Percentiles rank a stretch among this genome's conserved stretches.
These are phyloP conservation scores for Debaryomyces coudertii DNA, from an alignment of 1,139 yeast species.

Conservation along the genomic window DNA sequence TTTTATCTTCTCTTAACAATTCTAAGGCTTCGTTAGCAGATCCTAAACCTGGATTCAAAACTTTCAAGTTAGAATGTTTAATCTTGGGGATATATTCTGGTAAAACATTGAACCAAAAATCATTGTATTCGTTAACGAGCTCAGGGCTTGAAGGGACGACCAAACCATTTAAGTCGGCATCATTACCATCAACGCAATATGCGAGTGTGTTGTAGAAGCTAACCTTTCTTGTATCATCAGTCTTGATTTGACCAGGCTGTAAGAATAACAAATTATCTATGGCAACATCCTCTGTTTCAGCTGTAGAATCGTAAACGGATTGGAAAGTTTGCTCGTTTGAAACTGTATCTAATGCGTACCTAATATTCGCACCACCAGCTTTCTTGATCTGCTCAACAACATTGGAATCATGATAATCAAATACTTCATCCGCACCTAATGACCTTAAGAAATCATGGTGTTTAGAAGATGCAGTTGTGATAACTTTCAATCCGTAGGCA, in stretches of 20 bases:
- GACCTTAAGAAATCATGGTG: constrained; percentile 44
- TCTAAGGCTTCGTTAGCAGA: constrained; percentile 31
- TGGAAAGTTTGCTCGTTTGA: constrained; percentile 45
- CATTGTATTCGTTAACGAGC: constrained; percentile 18
- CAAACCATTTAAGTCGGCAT: constrained; percentile 21
- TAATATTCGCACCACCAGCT: constrained; percentile 43
- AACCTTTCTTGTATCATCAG: constrained; percentile 24
- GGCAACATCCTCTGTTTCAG: constrained; percentile 23
- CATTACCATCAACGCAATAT: constrained; percentile 38
- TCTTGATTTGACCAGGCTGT: constrained; percentile 19
- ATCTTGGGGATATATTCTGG: constrained; percentile 23
- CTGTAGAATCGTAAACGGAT: constrained; percentile 46
- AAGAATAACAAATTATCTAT: constrained; percentile 38
- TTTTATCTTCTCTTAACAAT: constrained; percentile 28
- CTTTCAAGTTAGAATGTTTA: constrained; percentile 26
- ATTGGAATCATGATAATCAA: constrained; percentile 62
- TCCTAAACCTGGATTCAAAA: constrained; percentile 30
- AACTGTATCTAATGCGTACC: constrained; percentile 61
- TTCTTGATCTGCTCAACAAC: constrained; percentile 52
- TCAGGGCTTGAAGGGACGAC: constrained; percentile 24
- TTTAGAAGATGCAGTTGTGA: constrained; percentile 54
- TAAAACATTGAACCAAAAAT: constrained; percentile 27
- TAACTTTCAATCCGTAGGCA: constrained; percentile 54
- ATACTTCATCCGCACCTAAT: constrained; percentile 61
- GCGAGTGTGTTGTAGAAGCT: constrained; percentile 34